Evolutionary conservation across 2,329 filamentous ascomycete genomes (phyloP).

Genomic region (Bipolaris victoriae): DNA sequence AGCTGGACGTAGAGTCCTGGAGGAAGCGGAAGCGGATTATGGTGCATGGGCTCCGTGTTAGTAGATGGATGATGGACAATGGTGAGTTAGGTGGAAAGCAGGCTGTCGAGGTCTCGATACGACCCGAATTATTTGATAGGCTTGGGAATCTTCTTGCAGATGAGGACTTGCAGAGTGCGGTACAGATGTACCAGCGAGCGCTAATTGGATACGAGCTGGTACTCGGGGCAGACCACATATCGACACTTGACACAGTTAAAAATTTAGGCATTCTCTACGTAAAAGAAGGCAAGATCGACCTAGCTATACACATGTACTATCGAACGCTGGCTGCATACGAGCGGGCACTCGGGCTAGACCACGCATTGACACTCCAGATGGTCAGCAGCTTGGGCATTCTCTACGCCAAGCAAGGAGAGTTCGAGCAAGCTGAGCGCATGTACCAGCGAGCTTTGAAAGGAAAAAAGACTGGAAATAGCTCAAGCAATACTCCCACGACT

Average conservation of each 20-base stretch:
- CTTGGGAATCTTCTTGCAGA: constrained; percentile 9
- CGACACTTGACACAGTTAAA: constrained; percentile 7
- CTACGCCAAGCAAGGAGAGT: constrained; percentile 22
- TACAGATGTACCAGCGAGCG: constrained; percentile 25
- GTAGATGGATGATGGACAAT: constrained; percentile 6
- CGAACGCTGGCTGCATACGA: constrained; percentile 11
- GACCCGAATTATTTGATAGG: constrained; percentile 1
- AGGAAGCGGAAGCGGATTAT: constrained; percentile 20
- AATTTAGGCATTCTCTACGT: too few species aligned
- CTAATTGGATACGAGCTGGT: not conserved
- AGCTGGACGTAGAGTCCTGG: constrained; percentile 13
- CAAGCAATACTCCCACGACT: too few species aligned
- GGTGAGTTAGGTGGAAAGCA: not conserved
- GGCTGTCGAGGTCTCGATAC: not conserved
- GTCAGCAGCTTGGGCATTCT: constrained; percentile 15
- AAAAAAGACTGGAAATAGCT: too few species aligned
- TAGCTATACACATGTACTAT: constrained; percentile 18
- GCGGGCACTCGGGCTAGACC: too few species aligned
- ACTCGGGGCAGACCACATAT: constrained; percentile 1
- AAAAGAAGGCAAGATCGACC: too few species aligned
- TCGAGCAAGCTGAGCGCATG: constrained; percentile 25
- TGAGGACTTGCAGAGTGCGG: not conserved
- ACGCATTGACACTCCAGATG: too few species aligned
- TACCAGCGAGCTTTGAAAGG: not conserved
- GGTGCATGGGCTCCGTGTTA: constrained; percentile 11